Conservation (phyloP, 768 basidiomycete species). For the Chalciporus sphaerocephalus region DNA sequence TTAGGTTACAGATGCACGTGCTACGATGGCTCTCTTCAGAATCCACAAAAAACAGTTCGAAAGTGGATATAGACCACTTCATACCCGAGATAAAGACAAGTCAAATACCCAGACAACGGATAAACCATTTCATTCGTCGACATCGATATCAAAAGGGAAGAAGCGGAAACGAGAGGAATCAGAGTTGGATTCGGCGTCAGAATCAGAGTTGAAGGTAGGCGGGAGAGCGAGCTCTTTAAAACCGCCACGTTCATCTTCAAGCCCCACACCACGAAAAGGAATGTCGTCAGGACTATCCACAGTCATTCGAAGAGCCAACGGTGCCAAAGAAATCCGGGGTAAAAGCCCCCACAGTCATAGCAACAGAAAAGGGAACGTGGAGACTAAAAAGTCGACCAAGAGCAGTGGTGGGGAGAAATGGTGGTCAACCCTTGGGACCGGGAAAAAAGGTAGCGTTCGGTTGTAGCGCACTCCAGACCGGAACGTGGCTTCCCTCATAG, state of each 20-base stretch:
- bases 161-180: slow-evolving; percentile 16
- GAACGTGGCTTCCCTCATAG: too few relatives aligned
- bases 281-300: slow-evolving; percentile 61
- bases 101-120: neutral
- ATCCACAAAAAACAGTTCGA: slow-evolving; percentile 85
- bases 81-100: neutral
- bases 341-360: slow-evolving; percentile 1
- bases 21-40: slow-evolving; percentile 91
- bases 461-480: too few relatives aligned
- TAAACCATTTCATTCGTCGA: neutral
- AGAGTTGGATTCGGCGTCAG: neutral
- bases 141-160: neutral
- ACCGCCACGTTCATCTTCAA: neutral
- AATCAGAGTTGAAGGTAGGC: neutral
- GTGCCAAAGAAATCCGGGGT: slow-evolving; percentile 9
- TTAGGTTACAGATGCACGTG: slow-evolving; percentile 89
- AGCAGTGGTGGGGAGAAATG: slow-evolving; percentile 28
- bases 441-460: slow-evolving; percentile 5
- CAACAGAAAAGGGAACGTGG: slow-evolving; percentile 13
- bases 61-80: slow-evolving; percentile 30
- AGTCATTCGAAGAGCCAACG: slow-evolving; percentile 34
- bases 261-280: slow-evolving; percentile 39
- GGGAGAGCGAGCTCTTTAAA: neutral
- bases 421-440: slow-evolving; percentile 43
- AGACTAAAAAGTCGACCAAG: neutral